Base-by-base conservation (phyloP, 352 stramenopile species). In the Chrysophaeum taylorii region DNA sequence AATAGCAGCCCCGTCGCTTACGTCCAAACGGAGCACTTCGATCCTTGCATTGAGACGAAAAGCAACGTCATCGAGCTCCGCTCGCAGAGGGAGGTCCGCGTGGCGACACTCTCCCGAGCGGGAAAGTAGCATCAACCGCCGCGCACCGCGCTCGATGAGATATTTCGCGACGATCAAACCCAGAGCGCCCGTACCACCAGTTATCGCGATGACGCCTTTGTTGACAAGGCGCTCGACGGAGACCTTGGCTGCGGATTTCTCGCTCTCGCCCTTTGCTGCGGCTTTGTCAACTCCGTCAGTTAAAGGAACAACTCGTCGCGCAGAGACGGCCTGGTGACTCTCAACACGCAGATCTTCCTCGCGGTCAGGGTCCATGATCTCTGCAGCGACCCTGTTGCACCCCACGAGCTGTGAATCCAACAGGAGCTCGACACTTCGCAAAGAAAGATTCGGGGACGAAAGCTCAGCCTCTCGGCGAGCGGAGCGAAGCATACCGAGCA, bases 91-190 rank as follows among this genome's bases (percentile, higher is more conserved):
- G 27, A 9, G 27, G 50, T 62, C 50, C n/a, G n/a, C 50, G 5
- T 25, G 4, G 25, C 21, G 27, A 39, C 27, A 15, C 23, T 2
- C 41, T n/a, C 33, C 31, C 5, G 60, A 54, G 21, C 69, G 42
- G 7, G 60, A 64, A n/a, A 73, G 37, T n/a, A 73, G 37, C 9
- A 73, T 14, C 5, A 73, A 57, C 12, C n/a, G 27, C 16, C 29
- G 15, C n/a, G 37, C 57, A 29, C 69, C 69, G 7, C 41, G 35
- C 0, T 14, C 25, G 21, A 63, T 23, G 1, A 70, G 29, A 18
- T 70, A 41, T 18, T 31, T 2, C 21, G 69, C 69, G 4, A 70
- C 5, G 4, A 36, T 21, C 2, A 38, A n/a, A 14, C 69, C 69
- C n/a, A 73, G 27, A 12, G 69, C 57, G 9, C 57, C 57, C 33